Evolutionary conservation across 768 basidiomycete species (phyloP), one percentile per base, ranked within the genome.

Genomic region (Porpolomopsis calyptriformis): DNA sequence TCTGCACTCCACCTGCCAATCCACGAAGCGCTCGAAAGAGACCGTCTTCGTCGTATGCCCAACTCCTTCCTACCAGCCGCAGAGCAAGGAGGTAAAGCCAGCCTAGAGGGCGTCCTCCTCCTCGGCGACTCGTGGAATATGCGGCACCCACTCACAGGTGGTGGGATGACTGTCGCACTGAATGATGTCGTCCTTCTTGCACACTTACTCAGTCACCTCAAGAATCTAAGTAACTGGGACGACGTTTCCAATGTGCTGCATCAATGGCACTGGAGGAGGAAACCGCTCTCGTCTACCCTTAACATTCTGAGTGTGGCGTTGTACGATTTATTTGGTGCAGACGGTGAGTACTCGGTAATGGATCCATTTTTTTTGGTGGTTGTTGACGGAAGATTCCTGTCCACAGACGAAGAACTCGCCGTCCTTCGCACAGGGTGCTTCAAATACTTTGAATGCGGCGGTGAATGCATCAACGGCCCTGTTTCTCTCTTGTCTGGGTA

Each of bases 121-220:
- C 70, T 96, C 26, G 96, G 96, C 1, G 96, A 98, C 59, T 81
- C 94, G 2, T 94, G 90, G 85, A 99, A 98, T 60, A 98, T 98
- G 93, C 86, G 96, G 0, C 96, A 99, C 62, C 96, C 96, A 1
- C 73, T 99, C 18, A 99, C 96, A 0, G 96, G 96, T 4, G 91
- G 92, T 9, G 96, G 96, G 4, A 99, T 99, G 96, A 93, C 92
- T 0, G 94, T 97, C 31, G 92, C 91, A 2, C 68, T 98, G 39
- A 74, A 80, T 57, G 96, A 98, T 53, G 84, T 85, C 4, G 82
- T 90, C 11, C 53, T 86, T 25, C 71, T 98, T 11, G 64, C 78
- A 26, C 65, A 76, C 12, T 66, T 88, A 48, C 67, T 96, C 0
- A 65, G 64, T 1, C 53, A 68, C 20, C 61, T 82, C 29, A 53